These are phyloP conservation scores for Sambucus nigra DNA, from an alignment of 129 eudicot species.

Conservation along the genomic window DNA sequence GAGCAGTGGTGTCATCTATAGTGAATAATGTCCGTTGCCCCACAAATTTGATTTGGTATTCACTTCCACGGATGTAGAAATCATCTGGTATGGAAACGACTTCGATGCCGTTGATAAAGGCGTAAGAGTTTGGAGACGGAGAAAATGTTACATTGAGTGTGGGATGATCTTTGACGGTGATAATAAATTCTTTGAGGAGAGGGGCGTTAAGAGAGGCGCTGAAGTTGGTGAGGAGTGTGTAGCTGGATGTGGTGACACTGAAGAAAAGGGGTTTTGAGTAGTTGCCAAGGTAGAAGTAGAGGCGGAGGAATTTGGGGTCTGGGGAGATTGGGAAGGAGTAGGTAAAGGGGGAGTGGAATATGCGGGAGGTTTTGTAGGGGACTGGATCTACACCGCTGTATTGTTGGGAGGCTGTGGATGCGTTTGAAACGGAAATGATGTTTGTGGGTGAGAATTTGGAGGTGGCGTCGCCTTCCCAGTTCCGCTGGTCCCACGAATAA, in stretches of 20 bases:
- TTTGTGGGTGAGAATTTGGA: slow-evolving; percentile 14
- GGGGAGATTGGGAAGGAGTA: slow-evolving; percentile 30
- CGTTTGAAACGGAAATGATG: neutral
- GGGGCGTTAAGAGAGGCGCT: slow-evolving; percentile 30
- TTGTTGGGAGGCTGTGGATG: neutral
- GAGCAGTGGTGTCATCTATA: neutral
- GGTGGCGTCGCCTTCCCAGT: slow-evolving; percentile 25
- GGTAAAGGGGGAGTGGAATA: slow-evolving; percentile 27
- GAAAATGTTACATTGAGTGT: slow-evolving; percentile 27
- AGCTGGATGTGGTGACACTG: slow-evolving; percentile 23
- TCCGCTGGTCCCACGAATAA: neutral
- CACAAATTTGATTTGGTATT: too few relatives aligned
- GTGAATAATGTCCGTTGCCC: slow-evolving; percentile 14
- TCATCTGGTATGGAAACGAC: slow-evolving; percentile 41
- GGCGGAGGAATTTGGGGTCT: slow-evolving; percentile 24
- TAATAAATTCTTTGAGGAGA: slow-evolving; percentile 28
- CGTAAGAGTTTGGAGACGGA: slow-evolving; percentile 32
- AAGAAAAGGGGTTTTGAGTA: slow-evolving; percentile 45
- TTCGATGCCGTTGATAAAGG: slow-evolving; percentile 57
- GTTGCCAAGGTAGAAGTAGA: slow-evolving; percentile 11
- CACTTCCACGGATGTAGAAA: slow-evolving; percentile 11
- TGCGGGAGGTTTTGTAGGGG: slow-evolving; percentile 31
- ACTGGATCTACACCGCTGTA: neutral
- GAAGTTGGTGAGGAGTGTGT: slow-evolving; percentile 43
- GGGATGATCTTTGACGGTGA: slow-evolving; percentile 7